Percentiles rank a stretch among this genome's conserved stretches.
phyloP scores from a whole-genome alignment of 768 basidiomycete genomes.

The Polyporus arcularius region DNA sequence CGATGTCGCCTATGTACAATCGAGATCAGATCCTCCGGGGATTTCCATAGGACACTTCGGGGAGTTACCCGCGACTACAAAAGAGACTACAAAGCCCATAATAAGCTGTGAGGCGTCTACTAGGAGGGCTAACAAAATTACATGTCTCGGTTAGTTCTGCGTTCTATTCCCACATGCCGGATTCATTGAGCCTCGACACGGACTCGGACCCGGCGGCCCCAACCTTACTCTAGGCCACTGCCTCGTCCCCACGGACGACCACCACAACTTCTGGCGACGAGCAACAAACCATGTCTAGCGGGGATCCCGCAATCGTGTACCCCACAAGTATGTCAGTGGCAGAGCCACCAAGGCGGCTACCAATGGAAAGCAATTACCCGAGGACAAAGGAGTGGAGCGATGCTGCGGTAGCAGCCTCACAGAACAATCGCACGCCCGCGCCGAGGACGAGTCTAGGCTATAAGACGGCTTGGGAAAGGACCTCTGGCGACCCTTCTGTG shows the following conservation, averaged over 20 bases:
- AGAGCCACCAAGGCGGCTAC: neutral
- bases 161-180: neutral
- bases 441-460: neutral
- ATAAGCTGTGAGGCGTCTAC: neutral
- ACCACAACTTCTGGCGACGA: no score
- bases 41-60: no score
- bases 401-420: conserved; percentile 4
- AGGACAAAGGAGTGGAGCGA: conserved; percentile 7
- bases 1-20: neutral
- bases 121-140: neutral
- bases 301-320: neutral
- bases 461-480: no score
- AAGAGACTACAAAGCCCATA: no score
- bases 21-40: neutral
- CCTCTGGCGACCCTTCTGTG: neutral
- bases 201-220: no score
- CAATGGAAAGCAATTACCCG: neutral
- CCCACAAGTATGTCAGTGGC: neutral
- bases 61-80: no score
- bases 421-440: conserved; percentile 5
- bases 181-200: neutral
- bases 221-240: no score
- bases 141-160: neutral
- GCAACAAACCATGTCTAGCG: neutral
- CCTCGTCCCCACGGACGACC: no score